These are phyloP conservation scores for Neofusicoccum laricinum DNA, from an alignment of 2,329 filamentous ascomycete species.

Conservation along the genomic window DNA sequence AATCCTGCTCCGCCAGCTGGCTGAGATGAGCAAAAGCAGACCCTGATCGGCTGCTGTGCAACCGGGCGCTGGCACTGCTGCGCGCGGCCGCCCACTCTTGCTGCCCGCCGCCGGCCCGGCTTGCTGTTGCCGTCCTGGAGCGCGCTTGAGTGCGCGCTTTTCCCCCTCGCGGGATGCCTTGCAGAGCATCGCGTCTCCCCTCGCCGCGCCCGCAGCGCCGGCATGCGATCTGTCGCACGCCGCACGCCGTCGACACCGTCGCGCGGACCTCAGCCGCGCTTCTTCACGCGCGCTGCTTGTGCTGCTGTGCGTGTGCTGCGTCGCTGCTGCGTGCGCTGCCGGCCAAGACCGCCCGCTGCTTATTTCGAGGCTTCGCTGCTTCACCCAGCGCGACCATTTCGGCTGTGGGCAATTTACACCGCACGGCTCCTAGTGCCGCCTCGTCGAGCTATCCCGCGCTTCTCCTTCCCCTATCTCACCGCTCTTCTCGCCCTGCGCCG, in stretches of 20 bases:
- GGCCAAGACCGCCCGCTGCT: background rate
- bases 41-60: conserved; percentile 13
- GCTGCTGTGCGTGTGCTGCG: background rate
- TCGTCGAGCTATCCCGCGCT: background rate
- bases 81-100: conserved; percentile 4
- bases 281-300: background rate
- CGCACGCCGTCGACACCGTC: too few species aligned
- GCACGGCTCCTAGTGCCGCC: conserved; percentile 3
- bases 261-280: background rate
- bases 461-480: conserved; percentile 9
- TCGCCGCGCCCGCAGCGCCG: background rate
- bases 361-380: background rate
- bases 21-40: background rate
- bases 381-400: conserved; percentile 4
- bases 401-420: conserved; percentile 7
- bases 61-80: background rate
- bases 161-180: conserved; percentile 14
- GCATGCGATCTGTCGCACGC: conserved; percentile 3
- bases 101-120: background rate
- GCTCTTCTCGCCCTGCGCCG: conserved; percentile 2
- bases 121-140: background rate
- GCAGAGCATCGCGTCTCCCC: background rate
- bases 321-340: background rate
- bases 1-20: background rate
- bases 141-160: conserved; percentile 4